phyloP scores from a whole-genome alignment of 2,329 filamentous ascomycete species.

The Aureobasidium melanogenum region DNA sequence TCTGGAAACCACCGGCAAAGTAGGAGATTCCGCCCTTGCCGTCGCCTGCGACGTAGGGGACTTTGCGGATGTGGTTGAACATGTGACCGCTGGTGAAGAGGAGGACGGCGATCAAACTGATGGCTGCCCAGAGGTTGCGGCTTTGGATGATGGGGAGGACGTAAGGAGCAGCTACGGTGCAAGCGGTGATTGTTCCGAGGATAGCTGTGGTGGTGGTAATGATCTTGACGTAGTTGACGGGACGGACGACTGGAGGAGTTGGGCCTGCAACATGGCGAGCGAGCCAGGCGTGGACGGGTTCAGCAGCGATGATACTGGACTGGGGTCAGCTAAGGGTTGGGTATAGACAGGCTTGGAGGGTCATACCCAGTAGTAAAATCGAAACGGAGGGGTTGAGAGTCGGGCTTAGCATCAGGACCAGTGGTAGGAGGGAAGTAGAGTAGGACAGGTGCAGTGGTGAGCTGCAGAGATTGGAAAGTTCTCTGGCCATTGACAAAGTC shows the following conservation, averaged over 20 bases:
- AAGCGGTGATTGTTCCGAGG: constrained; percentile 59
- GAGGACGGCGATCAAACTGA: constrained; percentile 81
- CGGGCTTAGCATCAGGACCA: constrained; percentile 66
- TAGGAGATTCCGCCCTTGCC: constrained; percentile 80
- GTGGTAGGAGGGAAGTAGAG: constrained; percentile 77
- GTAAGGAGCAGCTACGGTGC: constrained; percentile 67
- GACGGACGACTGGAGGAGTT: constrained; percentile 69
- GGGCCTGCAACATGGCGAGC: constrained; percentile 64
- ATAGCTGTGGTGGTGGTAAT: constrained; percentile 58
- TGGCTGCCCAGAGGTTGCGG: constrained; percentile 86
- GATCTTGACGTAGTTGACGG: constrained; percentile 78
- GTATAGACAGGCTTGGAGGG: not conserved
- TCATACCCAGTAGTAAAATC: constrained; percentile 76
- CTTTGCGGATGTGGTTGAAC: constrained; percentile 98
- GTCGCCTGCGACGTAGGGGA: constrained; percentile 82
- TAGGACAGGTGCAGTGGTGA: constrained; percentile 89
- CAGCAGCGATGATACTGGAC: constrained; percentile 61
- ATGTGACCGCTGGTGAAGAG: constrained; percentile 95
- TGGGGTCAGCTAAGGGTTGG: not conserved
- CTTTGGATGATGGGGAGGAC: constrained; percentile 74
- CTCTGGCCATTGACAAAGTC: constrained; percentile 81
- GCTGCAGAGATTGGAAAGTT: constrained; percentile 84
- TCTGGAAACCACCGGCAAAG: constrained; percentile 87
- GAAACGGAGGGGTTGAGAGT: constrained; percentile 63
- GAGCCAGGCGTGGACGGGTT: constrained; percentile 72